phyloP scores from a whole-genome alignment of 2,329 filamentous ascomycete genomes.

The Calonectria crousiana region DNA sequence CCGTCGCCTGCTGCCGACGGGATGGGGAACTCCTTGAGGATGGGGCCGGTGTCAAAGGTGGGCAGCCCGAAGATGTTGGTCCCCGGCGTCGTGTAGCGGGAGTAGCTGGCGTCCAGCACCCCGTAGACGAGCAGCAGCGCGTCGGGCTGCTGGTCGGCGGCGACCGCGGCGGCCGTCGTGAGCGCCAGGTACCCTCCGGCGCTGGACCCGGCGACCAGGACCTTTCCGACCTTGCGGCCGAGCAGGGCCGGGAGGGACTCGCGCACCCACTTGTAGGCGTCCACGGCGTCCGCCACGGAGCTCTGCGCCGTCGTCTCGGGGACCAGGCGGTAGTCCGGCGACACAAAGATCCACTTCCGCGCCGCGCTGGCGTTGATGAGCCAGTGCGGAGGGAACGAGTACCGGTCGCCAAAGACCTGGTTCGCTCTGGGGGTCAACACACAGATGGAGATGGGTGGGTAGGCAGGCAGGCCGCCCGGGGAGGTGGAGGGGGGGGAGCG shows the following conservation, averaged over 20 bases:
- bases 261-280: slow-evolving; percentile 39
- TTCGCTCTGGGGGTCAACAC: background rate
- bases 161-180: slow-evolving; percentile 15
- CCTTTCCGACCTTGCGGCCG: slow-evolving; percentile 19
- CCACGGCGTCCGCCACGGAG: slow-evolving; percentile 30
- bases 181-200: slow-evolving; percentile 37
- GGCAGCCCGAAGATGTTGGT: slow-evolving; percentile 29
- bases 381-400: slow-evolving; percentile 38
- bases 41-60: slow-evolving; percentile 20
- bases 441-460: no score
- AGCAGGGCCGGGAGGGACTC: slow-evolving; percentile 16
- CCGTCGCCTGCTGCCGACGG: background rate
- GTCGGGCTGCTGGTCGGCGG: slow-evolving; percentile 15
- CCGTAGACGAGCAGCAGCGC: slow-evolving; percentile 34
- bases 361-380: slow-evolving; percentile 30
- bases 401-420: slow-evolving; percentile 38
- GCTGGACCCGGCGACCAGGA: slow-evolving; percentile 38
- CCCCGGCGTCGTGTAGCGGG: slow-evolving; percentile 31
- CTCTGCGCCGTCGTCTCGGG: slow-evolving; percentile 37
- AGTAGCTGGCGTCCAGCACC: slow-evolving; percentile 29
- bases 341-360: slow-evolving; percentile 41
- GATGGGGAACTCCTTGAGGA: slow-evolving; percentile 29
- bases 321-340: slow-evolving; percentile 38
- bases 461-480: no score
- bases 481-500: no score